phyloP scores from a whole-genome alignment of 208 protist genomes.

The Acanthamoeba royreba region DNA sequence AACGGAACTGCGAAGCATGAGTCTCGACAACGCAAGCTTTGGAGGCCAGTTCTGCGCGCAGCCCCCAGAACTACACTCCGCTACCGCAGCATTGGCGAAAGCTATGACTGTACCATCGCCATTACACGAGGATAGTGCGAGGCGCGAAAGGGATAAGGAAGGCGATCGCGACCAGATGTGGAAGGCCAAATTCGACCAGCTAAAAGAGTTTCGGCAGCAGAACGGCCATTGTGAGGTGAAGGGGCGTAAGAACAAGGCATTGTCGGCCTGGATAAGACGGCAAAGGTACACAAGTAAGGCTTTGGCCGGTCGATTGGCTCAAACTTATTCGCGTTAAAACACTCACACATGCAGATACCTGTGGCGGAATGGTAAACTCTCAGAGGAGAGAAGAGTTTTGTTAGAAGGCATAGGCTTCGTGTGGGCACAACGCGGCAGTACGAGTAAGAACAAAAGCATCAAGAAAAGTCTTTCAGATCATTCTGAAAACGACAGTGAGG shows the following conservation, averaged over 20 bases:
- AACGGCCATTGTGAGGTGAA: slow-evolving; percentile 9
- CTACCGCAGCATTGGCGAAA: too few relatives aligned
- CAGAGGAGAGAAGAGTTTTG: slow-evolving; percentile 2
- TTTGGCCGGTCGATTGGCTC: neutral
- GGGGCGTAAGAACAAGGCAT: slow-evolving; percentile 11
- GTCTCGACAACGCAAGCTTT: too few relatives aligned
- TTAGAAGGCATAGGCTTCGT: neutral
- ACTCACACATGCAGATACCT: neutral
- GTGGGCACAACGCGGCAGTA: neutral
- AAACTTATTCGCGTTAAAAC: neutral
- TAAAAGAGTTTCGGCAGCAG: neutral
- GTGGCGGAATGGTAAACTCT: slow-evolving; percentile 27
- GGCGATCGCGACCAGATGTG: slow-evolving; percentile 12
- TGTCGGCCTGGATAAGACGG: neutral
- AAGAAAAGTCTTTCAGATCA: too few relatives aligned
- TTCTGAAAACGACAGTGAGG: neutral
- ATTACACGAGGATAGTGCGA: too few relatives aligned
- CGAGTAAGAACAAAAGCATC: neutral
- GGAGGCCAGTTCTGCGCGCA: too few relatives aligned
- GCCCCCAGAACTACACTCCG: too few relatives aligned
- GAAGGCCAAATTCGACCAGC: neutral
- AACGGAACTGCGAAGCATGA: too few relatives aligned
- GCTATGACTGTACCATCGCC: too few relatives aligned
- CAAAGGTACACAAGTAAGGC: neutral
- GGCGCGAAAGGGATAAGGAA: neutral